phyloP scores from a whole-genome alignment of 768 basidiomycete genomes.

The Boletus rufocinnamomeus region DNA sequence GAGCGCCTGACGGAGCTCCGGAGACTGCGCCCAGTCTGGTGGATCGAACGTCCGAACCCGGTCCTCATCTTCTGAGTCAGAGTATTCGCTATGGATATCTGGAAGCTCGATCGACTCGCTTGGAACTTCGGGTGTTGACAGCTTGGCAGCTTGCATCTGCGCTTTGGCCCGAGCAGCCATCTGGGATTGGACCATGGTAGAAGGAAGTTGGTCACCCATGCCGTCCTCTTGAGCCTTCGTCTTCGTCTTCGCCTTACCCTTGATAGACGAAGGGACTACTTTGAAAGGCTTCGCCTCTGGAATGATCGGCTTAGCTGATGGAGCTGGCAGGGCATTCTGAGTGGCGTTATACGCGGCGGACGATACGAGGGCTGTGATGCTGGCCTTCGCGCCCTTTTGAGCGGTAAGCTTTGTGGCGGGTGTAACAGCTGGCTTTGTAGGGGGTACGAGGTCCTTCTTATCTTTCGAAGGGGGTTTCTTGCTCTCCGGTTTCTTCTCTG shows the following conservation, averaged over 20 bases:
- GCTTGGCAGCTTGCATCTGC: slow-evolving; percentile 59
- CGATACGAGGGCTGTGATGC: slow-evolving; percentile 35
- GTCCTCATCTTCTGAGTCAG: slow-evolving; percentile 92
- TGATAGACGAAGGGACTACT: slow-evolving; percentile 35
- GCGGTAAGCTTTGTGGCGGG: slow-evolving; percentile 26
- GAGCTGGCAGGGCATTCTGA: slow-evolving; percentile 30
- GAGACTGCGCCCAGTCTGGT: slow-evolving; percentile 91
- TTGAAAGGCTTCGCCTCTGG: slow-evolving; percentile 39
- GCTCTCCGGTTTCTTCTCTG: slow-evolving; percentile 55
- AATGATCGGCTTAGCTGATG: slow-evolving; percentile 34
- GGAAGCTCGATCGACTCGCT: slow-evolving; percentile 90
- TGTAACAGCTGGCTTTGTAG: slow-evolving; percentile 31
- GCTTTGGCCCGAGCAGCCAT: slow-evolving; percentile 74
- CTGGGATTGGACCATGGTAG: slow-evolving; percentile 62
- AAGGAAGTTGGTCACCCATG: slow-evolving; percentile 51
- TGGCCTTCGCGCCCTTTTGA: slow-evolving; percentile 42
- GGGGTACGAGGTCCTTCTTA: slow-evolving; percentile 37
- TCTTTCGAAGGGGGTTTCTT: slow-evolving; percentile 68
- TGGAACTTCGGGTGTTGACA: slow-evolving; percentile 49
- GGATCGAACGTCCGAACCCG: slow-evolving; percentile 70
- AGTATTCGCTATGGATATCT: slow-evolving; percentile 96
- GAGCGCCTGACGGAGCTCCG: slow-evolving; percentile 77
- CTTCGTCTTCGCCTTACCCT: slow-evolving; percentile 54
- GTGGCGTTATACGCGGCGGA: slow-evolving; percentile 44
- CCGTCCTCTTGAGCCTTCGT: slow-evolving; percentile 51